These are phyloP conservation scores for Rhodotorula sp. DNA, from an alignment of 1,284 basidiomycete species.

Conservation along the genomic window DNA sequence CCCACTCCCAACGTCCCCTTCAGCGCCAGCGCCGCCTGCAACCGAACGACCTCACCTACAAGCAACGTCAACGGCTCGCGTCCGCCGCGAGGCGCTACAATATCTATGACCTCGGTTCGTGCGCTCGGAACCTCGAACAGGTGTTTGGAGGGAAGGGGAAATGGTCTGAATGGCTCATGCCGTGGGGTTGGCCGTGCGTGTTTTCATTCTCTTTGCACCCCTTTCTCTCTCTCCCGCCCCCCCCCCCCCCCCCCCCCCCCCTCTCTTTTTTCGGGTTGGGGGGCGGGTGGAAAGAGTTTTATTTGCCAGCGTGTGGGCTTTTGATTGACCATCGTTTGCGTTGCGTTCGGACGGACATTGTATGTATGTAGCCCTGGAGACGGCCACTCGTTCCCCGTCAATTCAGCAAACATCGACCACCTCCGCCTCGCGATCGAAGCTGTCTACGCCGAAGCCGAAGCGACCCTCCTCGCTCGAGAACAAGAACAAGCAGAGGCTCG, in stretches of 20 bases:
- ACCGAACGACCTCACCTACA: constrained; percentile 10
- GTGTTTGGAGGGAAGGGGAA: constrained; percentile 20
- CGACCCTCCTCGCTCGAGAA: not conserved
- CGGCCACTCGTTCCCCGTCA: constrained; percentile 28
- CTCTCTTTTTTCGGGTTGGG: too few relatives aligned
- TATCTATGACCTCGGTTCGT: constrained; percentile 32
- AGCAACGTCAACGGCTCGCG: constrained; percentile 15
- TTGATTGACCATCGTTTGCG: too few relatives aligned
- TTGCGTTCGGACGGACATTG: too few relatives aligned
- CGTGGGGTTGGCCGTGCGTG: constrained; percentile 34
- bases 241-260: too few relatives aligned
- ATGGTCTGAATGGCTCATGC: constrained; percentile 26
- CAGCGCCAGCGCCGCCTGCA: not conserved
- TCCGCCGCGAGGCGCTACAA: constrained; percentile 13
- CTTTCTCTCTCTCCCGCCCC: too few relatives aligned
- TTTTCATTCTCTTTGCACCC: too few relatives aligned
- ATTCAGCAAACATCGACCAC: constrained; percentile 12
- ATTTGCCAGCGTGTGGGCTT: too few relatives aligned
- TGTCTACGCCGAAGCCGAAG: constrained; percentile 20
- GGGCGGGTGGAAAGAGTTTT: too few relatives aligned
- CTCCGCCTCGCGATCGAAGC: constrained; percentile 16
- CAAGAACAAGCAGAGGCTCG: too few relatives aligned
- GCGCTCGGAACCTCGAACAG: constrained; percentile 17
- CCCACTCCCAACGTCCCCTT: not conserved
- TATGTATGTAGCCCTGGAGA: constrained; percentile 2